Conservation (phyloP, 1,139 yeast species). For the Hanseniaspora sp. region DNA sequence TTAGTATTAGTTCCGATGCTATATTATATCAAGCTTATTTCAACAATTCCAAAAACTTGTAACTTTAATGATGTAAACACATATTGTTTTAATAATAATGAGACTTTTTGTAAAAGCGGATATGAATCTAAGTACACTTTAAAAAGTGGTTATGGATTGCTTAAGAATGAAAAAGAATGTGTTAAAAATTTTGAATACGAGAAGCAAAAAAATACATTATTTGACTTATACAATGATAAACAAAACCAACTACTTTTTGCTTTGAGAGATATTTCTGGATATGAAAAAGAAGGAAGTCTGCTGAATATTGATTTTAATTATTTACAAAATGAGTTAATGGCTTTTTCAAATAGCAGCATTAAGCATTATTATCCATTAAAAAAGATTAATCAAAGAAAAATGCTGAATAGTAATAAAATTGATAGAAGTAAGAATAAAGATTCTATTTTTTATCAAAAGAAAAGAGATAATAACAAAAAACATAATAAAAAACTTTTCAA, state of each 20-base stretch:
- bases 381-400: not conserved
- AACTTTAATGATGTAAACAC: not conserved
- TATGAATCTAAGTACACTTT: conserved; percentile 4
- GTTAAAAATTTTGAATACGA: not conserved
- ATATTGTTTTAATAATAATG: not conserved
- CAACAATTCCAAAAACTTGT: not conserved
- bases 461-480: not conserved
- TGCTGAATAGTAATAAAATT: not conserved
- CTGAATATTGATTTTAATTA: not conserved
- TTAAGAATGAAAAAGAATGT: not conserved
- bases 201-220: not conserved
- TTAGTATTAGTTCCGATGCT: conserved; percentile 7
- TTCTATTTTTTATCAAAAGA: not conserved
- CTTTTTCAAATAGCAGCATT: not conserved
- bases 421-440: not conserved
- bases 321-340: not conserved
- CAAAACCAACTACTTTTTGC: not conserved
- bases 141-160: not conserved
- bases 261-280: not conserved
- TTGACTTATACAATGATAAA: not conserved
- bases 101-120: conserved; percentile 1
- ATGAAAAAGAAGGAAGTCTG: not conserved
- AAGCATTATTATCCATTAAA: not conserved
- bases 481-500: not conserved
- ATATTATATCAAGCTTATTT: not conserved